Base-by-base conservation (phyloP, 176 grass and related monocot genomes). In the Triticum timopheevii region DNA sequence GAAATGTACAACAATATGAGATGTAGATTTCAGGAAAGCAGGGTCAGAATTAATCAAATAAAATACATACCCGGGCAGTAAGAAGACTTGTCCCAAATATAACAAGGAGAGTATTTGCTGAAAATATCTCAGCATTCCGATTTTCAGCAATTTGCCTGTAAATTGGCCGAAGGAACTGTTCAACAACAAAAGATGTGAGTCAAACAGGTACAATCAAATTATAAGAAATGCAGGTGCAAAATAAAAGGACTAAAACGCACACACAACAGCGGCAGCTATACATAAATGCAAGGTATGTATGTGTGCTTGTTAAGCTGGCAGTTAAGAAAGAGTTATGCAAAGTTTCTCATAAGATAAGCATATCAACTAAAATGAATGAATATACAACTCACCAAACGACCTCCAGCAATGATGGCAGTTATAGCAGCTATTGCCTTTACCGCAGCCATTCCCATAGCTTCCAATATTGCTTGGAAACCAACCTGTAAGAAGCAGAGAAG, bases 81-180 rank as follows among this genome's bases (percentile, higher is more conserved):
- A 99, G 93, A 87, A 99, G 97, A 91, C 97, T 99, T 63, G 97
- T 99, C 67, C 94, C 97, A 84, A 99, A 93, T 84, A 99, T 96
- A 78, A 99, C 97, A 82, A 99, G 97, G 78, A 99, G 97, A 39
- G 97, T 99, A 89, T 99, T 99, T 36, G 97, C 97, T 7, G 97
- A 99, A 92, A 99, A 99, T 85, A 99, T 99, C 83, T 99, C 97
- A 13, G 97, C 89, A 81, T 99, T 99, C 76, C 90, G 92, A 91
- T 99, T 99, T 90, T 99, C 97, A 73, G 97, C 94, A 88, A 99
- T 99, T 92, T 94, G 92, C 64, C 86, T 99, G 85, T 99, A 99
- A 87, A 99, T 99, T 76, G 97, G 97, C 25, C 97, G 89, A 90
- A 99, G 91, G 34, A 99, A 91, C 97, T 99, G 87, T 74, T 45